Percentiles rank a stretch among this genome's conserved stretches.
Conservation (phyloP, 257 asterid species). For the Solanum lignicaule region DNA sequence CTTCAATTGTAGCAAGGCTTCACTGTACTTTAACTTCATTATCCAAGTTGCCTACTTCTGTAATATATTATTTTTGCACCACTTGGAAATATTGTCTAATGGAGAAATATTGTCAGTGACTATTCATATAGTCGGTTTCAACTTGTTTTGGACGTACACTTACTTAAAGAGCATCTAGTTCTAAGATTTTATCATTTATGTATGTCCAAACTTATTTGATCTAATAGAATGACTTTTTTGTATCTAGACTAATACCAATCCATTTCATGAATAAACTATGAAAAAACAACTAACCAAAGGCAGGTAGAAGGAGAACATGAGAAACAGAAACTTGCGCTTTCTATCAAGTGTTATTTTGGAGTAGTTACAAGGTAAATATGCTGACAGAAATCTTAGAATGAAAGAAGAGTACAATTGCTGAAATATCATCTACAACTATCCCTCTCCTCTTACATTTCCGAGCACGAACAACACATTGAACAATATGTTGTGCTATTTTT, state of each 20-base stretch:
- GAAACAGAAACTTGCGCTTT: too few relatives aligned
- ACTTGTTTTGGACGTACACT: not conserved
- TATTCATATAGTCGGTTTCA: not conserved
- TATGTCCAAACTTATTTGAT: too few relatives aligned
- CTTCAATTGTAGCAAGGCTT: too few relatives aligned
- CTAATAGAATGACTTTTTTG: not conserved
- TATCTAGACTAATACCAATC: not conserved
- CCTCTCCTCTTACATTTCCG: slow-evolving; percentile 76
- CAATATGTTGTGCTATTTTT: slow-evolving; percentile 58
- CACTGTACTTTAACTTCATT: not conserved
- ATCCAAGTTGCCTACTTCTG: not conserved
- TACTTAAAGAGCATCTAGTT: not conserved
- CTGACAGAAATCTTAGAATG: slow-evolving; percentile 29
- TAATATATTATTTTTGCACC: too few relatives aligned
- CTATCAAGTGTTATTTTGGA: too few relatives aligned
- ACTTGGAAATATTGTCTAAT: not conserved
- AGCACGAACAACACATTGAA: slow-evolving; percentile 47
- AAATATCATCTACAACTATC: slow-evolving; percentile 84
- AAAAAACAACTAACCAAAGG: not conserved
- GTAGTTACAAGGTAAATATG: slow-evolving; percentile 6
- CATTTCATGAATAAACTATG: not conserved
- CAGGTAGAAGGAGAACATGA: too few relatives aligned
- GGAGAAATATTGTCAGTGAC: not conserved
- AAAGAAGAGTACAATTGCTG: slow-evolving; percentile 72
- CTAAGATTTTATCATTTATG: not conserved